Evolutionary conservation across 2,329 filamentous ascomycete genomes (phyloP).

Genomic region (Colletotrichum cordylinicola): DNA sequence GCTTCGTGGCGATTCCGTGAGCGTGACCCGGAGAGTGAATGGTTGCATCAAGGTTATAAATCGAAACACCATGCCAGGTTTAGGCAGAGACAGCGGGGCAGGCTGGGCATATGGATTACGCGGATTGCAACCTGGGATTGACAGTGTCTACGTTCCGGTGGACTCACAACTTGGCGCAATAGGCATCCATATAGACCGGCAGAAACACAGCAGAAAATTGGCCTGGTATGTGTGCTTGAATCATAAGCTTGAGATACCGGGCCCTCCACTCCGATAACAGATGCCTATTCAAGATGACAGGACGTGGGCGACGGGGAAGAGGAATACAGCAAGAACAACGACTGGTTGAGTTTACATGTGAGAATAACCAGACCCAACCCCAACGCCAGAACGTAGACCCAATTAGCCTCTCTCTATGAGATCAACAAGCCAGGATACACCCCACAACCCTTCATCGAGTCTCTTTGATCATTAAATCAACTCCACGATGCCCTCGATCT

Average conservation of each 20-base stretch:
- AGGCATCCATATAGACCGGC: neutral
- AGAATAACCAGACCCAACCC: neutral
- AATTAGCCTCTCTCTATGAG: neutral
- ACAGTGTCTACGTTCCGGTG: rapidly evolving
- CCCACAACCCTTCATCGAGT: rapidly evolving
- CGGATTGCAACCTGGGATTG: rapidly evolving
- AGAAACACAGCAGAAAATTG: neutral
- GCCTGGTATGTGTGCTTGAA: neutral
- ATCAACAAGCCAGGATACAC: neutral
- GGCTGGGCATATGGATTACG: neutral
- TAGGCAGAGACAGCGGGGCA: neutral
- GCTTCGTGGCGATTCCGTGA: rapidly evolving
- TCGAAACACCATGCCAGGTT: rapidly evolving
- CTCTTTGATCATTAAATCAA: neutral
- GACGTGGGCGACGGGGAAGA: neutral
- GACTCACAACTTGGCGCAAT: neutral
- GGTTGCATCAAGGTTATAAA: neutral
- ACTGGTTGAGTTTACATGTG: neutral
- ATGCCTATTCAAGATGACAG: neutral
- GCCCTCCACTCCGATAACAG: neutral
- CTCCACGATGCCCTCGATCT: neutral
- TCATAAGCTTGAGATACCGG: rapidly evolving
- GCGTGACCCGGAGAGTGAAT: neutral
- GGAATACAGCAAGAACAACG: neutral
- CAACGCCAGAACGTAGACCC: neutral